phyloP scores from a whole-genome alignment of 148 eudicot species.

The Selenicereus undatus region DNA sequence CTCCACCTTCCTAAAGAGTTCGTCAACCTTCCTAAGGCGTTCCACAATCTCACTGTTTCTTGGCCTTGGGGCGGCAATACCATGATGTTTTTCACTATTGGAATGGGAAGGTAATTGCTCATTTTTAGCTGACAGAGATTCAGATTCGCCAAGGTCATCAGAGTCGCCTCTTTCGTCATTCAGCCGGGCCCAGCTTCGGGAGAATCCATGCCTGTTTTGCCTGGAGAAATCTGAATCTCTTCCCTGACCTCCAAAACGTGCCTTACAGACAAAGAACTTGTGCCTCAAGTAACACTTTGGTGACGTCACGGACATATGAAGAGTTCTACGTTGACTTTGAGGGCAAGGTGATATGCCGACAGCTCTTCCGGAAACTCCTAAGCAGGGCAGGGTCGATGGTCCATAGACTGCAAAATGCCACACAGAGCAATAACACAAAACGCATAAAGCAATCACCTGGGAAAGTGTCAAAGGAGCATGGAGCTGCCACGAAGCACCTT shows the following conservation, averaged over 20 bases:
- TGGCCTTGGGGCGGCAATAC: conserved; percentile 71
- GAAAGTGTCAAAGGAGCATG: not conserved
- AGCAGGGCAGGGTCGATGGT: conserved; percentile 50
- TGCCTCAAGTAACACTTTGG: conserved; percentile 38
- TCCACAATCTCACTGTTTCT: conserved; percentile 80
- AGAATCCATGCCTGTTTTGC: conserved; percentile 62
- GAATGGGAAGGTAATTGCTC: conserved; percentile 60
- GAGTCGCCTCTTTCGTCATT: conserved; percentile 65
- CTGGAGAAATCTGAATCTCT: conserved; percentile 69
- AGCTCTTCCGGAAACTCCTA: conserved; percentile 54
- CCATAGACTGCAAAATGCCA: conserved; percentile 48
- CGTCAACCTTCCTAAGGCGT: too few species aligned
- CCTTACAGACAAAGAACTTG: conserved; percentile 51
- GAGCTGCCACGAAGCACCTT: not conserved
- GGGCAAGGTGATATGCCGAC: conserved; percentile 35
- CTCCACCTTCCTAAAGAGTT: too few species aligned
- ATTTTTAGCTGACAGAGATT: conserved; percentile 58
- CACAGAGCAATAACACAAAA: not conserved
- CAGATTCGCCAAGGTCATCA: conserved; percentile 71
- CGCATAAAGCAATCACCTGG: not conserved
- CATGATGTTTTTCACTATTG: conserved; percentile 43
- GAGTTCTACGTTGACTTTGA: conserved; percentile 28
- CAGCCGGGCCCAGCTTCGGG: conserved; percentile 57
- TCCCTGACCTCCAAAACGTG: conserved; percentile 53
- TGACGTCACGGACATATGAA: conserved; percentile 29